phyloP scores from a whole-genome alignment of 805 yeast species.

The Candida namnaoensis region DNA sequence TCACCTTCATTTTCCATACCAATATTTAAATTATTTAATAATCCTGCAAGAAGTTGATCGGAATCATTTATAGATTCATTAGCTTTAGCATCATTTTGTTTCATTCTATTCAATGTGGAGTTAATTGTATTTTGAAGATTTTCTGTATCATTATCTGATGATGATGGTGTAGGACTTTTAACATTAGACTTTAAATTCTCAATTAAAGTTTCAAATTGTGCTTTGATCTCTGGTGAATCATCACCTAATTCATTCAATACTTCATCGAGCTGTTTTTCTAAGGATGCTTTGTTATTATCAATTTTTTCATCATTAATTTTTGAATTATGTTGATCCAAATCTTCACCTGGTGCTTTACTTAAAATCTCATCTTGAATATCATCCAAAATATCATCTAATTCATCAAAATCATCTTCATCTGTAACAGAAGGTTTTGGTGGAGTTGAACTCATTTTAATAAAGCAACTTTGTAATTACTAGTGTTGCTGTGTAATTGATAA shows the following conservation, averaged over 20 bases:
- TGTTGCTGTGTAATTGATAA: no score
- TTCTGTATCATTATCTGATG: slow-evolving; percentile 18
- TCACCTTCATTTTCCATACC: slow-evolving; percentile 27
- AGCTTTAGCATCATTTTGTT: slow-evolving; percentile 64
- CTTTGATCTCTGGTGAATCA: slow-evolving; percentile 43
- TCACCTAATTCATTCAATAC: slow-evolving; percentile 23
- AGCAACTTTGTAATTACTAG: no score
- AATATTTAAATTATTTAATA: slow-evolving; percentile 52
- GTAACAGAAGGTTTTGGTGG: no score
- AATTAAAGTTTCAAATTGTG: slow-evolving; percentile 38
- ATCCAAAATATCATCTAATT: slow-evolving; percentile 76
- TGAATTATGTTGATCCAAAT: slow-evolving; percentile 8
- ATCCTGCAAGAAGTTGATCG: slow-evolving; percentile 48
- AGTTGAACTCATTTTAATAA: no score
- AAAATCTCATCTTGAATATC: slow-evolving; percentile 72
- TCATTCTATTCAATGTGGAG: slow-evolving; percentile 71
- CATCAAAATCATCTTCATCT: slow-evolving; percentile 48
- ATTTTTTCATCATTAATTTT: slow-evolving; percentile 8
- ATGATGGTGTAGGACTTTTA: no score
- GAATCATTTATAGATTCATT: slow-evolving; percentile 47
- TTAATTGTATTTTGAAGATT: slow-evolving; percentile 70
- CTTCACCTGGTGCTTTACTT: slow-evolving; percentile 28
- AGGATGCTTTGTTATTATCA: background rate
- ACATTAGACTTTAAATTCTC: slow-evolving; percentile 13
- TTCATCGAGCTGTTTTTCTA: slow-evolving; percentile 18